These are phyloP conservation scores for Graphilbum fragrans DNA, from an alignment of 2,329 filamentous ascomycete genomes.

Conservation along the genomic window DNA sequence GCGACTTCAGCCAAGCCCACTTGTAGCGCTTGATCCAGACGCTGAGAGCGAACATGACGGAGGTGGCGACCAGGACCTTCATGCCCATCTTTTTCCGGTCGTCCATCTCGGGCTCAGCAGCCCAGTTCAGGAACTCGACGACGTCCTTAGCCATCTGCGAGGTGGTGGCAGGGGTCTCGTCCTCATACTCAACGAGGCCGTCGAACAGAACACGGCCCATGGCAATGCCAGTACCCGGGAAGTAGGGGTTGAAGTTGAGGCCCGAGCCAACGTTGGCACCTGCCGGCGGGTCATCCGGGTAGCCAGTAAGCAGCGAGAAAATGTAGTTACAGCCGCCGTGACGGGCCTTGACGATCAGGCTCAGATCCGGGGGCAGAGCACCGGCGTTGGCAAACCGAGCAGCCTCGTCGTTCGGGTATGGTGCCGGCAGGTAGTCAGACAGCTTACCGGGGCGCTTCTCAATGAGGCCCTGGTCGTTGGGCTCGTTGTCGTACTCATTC, in stretches of 20 bases:
- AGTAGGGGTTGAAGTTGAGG: constrained; percentile 99
- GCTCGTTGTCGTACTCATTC: constrained; percentile 97
- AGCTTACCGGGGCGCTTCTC: constrained; percentile 98
- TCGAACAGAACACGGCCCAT: constrained; percentile 99
- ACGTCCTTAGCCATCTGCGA: constrained; percentile 99
- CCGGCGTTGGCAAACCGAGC: constrained; percentile 97
- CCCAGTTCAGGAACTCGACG: constrained; percentile 97
- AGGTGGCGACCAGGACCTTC: constrained; percentile 78
- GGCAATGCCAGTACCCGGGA: constrained; percentile 96
- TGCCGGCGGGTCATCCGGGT: constrained; percentile 90
- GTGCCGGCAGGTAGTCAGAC: constrained; percentile 86
- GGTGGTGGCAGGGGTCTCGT: constrained; percentile 83
- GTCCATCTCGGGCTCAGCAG: constrained; percentile 98
- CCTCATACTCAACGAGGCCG: constrained; percentile 94
- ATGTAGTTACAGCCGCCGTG: constrained; percentile 99
- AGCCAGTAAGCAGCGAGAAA: constrained; percentile 92
- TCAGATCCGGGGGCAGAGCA: constrained; percentile 93
- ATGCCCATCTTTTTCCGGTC: constrained; percentile 99
- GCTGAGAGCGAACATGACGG: constrained; percentile 71
- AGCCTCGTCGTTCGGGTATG: constrained; percentile 99
- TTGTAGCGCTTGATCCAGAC: constrained; percentile 99
- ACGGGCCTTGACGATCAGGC: constrained; percentile 91
- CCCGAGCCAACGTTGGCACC: constrained; percentile 76
- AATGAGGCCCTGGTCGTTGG: constrained; percentile 95
- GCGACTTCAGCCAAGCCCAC: constrained; percentile 91